phyloP scores from a whole-genome alignment of 2,329 filamentous ascomycete species.

The Diatrype stigma region DNA sequence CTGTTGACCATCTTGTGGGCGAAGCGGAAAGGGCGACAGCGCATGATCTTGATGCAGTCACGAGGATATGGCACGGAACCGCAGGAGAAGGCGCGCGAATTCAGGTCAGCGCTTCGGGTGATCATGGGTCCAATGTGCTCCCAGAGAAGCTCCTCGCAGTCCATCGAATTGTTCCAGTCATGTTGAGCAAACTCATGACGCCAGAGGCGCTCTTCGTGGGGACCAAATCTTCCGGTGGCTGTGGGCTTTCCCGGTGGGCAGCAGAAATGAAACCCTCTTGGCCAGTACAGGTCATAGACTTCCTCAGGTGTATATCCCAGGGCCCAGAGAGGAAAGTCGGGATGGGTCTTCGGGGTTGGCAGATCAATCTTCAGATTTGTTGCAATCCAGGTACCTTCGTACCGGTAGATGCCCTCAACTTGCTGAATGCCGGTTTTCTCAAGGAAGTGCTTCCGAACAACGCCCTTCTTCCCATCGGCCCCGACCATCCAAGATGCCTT shows the following conservation, averaged over 20 bases:
- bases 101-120: slow-evolving; percentile 27
- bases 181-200: slow-evolving; percentile 34
- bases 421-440: slow-evolving; percentile 35
- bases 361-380: slow-evolving; percentile 39
- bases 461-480: slow-evolving; percentile 44
- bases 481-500: slow-evolving; percentile 30
- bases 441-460: slow-evolving; percentile 41
- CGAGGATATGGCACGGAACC: slow-evolving; percentile 32
- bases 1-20: slow-evolving; percentile 41
- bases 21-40: slow-evolving; percentile 43
- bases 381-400: slow-evolving; percentile 43
- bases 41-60: slow-evolving; percentile 42
- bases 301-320: slow-evolving; percentile 40
- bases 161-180: slow-evolving; percentile 24
- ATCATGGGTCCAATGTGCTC: slow-evolving; percentile 24
- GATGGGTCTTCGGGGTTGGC: slow-evolving; percentile 42
- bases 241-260: slow-evolving; percentile 37
- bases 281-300: slow-evolving; percentile 46
- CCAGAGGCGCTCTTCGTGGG: slow-evolving; percentile 36
- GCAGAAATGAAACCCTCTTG: slow-evolving; percentile 39
- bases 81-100: slow-evolving; percentile 7
- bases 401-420: slow-evolving; percentile 28
- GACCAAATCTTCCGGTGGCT: slow-evolving; percentile 41
- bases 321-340: slow-evolving; percentile 43
- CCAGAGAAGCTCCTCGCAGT: slow-evolving; percentile 28